phyloP scores from a whole-genome alignment of 805 yeast species.

The Barnettozyma populi region DNA sequence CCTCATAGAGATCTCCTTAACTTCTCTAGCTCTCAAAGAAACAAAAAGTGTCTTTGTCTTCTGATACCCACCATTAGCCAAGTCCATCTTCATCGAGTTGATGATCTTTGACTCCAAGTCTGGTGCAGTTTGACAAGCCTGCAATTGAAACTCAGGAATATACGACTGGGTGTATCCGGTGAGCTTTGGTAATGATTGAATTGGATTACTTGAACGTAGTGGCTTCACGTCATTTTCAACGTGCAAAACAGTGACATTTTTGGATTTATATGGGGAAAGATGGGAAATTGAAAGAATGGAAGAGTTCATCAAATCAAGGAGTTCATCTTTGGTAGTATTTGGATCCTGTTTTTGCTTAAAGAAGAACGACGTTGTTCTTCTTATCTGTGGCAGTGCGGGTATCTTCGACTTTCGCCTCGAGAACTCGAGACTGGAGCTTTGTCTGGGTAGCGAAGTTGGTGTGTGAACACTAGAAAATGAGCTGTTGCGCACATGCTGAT shows the following conservation, averaged over 20 bases:
- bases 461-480: slow-evolving; percentile 13
- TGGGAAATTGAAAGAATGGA: slow-evolving; percentile 12
- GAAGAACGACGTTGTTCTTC: slow-evolving; percentile 15
- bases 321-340: slow-evolving; percentile 11
- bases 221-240: slow-evolving; percentile 14
- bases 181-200: slow-evolving; percentile 23
- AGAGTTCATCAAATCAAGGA: slow-evolving; percentile 14
- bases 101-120: slow-evolving; percentile 46
- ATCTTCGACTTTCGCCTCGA: slow-evolving; percentile 23
- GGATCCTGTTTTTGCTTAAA: background rate
- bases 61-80: slow-evolving; percentile 23
- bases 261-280: slow-evolving; percentile 3
- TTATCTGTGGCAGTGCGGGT: slow-evolving; percentile 24
- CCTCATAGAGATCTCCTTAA: slow-evolving; percentile 28
- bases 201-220: background rate
- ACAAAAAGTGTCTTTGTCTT: slow-evolving; percentile 27
- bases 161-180: slow-evolving; percentile 24
- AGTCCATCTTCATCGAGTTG: slow-evolving; percentile 48
- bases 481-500: slow-evolving; percentile 17
- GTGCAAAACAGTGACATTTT: slow-evolving; percentile 26
- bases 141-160: slow-evolving; percentile 34
- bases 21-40: slow-evolving; percentile 33
- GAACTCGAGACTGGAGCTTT: background rate
- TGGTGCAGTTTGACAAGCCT: slow-evolving; percentile 47
- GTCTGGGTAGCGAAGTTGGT: slow-evolving; percentile 2